Evolutionary conservation across 257 asterid genomes (phyloP).

Genomic region (Fraxinus pennsylvanica): DNA sequence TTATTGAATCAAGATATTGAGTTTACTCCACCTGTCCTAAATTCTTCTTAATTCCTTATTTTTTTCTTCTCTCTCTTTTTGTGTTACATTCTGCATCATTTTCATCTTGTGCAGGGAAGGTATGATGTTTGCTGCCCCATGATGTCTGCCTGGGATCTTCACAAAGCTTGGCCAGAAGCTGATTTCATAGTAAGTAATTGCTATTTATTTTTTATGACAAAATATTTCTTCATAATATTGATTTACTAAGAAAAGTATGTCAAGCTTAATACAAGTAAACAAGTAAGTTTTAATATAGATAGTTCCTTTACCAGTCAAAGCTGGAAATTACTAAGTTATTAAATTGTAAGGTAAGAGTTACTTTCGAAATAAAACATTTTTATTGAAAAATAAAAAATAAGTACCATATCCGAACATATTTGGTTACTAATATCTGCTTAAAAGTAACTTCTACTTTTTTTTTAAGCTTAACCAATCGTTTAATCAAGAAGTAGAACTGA

Average conservation of each 20-base stretch:
- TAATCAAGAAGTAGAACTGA: background rate
- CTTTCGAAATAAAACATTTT: background rate
- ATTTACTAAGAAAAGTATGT: background rate
- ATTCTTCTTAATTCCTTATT: background rate
- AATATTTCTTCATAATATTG: background rate
- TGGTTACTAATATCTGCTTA: background rate
- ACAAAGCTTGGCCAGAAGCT: constrained; percentile 97
- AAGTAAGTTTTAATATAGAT: background rate
- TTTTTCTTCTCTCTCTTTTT: background rate
- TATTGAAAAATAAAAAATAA: background rate
- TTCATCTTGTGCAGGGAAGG: constrained; percentile 69
- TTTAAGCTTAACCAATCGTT: background rate
- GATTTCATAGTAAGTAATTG: constrained; percentile 58
- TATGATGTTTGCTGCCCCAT: constrained; percentile 90
- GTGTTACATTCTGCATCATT: background rate
- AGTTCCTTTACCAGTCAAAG: background rate
- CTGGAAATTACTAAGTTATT: background rate
- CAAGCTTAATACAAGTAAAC: background rate
- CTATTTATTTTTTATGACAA: background rate
- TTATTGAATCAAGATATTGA: background rate
- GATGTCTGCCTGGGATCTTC: constrained; percentile 99
- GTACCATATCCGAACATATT: background rate
- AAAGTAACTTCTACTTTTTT: background rate
- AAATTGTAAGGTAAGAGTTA: background rate
- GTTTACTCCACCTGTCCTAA: background rate